Percentiles rank a stretch among this genome's conserved stretches.
These are phyloP conservation scores for Wolfiporia cocos DNA, from an alignment of 1,284 basidiomycete genomes.

Conservation along the genomic window DNA sequence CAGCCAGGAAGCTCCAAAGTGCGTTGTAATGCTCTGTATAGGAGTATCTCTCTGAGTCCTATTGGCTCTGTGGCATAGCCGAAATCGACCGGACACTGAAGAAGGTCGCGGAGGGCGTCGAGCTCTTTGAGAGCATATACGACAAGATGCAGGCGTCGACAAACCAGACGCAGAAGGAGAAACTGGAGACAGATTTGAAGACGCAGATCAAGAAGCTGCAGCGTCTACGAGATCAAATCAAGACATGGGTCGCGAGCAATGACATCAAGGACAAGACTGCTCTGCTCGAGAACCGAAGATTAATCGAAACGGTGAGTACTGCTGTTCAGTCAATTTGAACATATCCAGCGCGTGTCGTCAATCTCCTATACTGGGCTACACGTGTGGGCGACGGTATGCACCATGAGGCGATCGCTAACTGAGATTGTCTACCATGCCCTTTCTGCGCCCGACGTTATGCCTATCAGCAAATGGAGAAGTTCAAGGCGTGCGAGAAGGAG, in stretches of 20 bases:
- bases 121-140: constrained; percentile 92
- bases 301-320: constrained; percentile 92
- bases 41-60: too few species aligned
- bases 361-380: constrained; percentile 8
- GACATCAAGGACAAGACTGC: constrained; percentile 99
- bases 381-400: constrained; percentile 8
- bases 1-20: constrained; percentile 81
- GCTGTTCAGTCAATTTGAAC: constrained; percentile 7
- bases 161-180: constrained; percentile 96
- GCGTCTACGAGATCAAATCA: constrained; percentile 96
- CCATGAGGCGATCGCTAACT: not conserved
- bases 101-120: constrained; percentile 90
- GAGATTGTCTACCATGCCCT: not conserved
- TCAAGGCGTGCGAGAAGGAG: constrained; percentile 99
- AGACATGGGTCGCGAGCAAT: constrained; percentile 96
- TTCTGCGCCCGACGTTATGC: constrained; percentile 2
- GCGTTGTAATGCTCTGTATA: constrained; percentile 19
- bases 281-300: constrained; percentile 87
- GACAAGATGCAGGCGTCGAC: constrained; percentile 94
- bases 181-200: constrained; percentile 91
- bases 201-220: constrained; percentile 99
- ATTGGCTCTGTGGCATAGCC: constrained; percentile 41
- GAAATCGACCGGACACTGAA: constrained; percentile 97
- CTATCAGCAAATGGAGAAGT: constrained; percentile 98
- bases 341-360: constrained; percentile 4